Conservation (phyloP, 805 yeast species). For the Suhomyces xylopsoci region DNA sequence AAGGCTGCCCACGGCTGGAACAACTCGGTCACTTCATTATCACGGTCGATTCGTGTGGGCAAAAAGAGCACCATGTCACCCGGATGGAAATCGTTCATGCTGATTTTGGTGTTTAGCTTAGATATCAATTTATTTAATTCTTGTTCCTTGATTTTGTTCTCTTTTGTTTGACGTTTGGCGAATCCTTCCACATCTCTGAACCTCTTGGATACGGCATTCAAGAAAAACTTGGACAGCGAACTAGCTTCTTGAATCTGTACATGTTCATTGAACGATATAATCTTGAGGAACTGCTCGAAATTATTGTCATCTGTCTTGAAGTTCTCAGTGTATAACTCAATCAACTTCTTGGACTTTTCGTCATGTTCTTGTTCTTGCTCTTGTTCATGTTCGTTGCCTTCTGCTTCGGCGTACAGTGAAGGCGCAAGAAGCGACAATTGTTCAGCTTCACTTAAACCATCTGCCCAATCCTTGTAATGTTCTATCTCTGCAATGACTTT, state of each 20-base stretch:
- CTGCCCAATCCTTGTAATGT: constrained; percentile 45
- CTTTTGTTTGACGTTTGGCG: constrained; percentile 82
- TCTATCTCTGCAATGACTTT: constrained; percentile 41
- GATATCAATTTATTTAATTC: constrained; percentile 39
- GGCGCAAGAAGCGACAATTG: neutral
- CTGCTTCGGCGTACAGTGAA: neutral
- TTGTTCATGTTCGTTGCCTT: constrained; percentile 6
- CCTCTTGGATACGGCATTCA: constrained; percentile 57
- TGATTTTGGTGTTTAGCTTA: constrained; percentile 50
- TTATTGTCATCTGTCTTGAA: constrained; percentile 13
- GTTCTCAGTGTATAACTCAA: constrained; percentile 14
- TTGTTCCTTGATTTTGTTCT: constrained; percentile 50
- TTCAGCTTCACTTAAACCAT: neutral
- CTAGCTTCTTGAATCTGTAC: constrained; percentile 22
- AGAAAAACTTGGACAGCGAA: constrained; percentile 27
- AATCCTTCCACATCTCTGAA: constrained; percentile 84
- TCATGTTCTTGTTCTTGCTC: constrained; percentile 12
- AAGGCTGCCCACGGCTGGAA: constrained; percentile 89
- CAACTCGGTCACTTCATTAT: constrained; percentile 15
- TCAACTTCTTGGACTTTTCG: constrained; percentile 14
- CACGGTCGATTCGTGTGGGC: constrained; percentile 61
- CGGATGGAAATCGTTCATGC: constrained; percentile 61
- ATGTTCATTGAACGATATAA: constrained; percentile 27
- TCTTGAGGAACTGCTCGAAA: constrained; percentile 17
- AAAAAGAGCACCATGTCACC: constrained; percentile 83